A percentile compares a stretch with the other conserved stretches of the same genome.
Conservation (phyloP, 768 basidiomycete genomes). For the Mycena galericulata region DNA sequence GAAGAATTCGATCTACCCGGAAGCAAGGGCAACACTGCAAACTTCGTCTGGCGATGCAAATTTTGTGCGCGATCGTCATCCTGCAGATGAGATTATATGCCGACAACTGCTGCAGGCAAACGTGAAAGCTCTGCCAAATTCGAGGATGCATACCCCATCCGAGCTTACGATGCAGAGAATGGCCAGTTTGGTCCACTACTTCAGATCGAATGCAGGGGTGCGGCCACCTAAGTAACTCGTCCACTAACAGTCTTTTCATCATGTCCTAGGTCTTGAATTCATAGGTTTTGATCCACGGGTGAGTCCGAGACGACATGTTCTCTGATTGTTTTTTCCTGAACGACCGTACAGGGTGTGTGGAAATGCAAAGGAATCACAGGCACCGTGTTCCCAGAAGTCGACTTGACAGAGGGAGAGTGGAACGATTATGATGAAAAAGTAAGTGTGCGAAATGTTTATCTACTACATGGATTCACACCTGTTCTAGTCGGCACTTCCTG, state of each 20-base stretch:
- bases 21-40: conserved; percentile 74
- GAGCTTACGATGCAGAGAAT: conserved; percentile 71
- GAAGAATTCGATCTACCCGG: conserved; percentile 75
- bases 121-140: conserved; percentile 88
- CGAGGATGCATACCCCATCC: conserved; percentile 60
- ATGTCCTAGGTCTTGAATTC: conserved; percentile 76
- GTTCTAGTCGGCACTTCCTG: conserved; percentile 67
- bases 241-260: background rate
- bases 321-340: conserved; percentile 8
- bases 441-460: conserved; percentile 22
- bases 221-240: background rate
- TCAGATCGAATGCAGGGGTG: conserved; percentile 77
- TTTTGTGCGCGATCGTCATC: conserved; percentile 55
- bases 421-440: conserved; percentile 94
- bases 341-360: conserved; percentile 77
- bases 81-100: background rate
- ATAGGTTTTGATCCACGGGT: conserved; percentile 81
- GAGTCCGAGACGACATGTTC: conserved; percentile 30
- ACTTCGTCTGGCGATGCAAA: conserved; percentile 87
- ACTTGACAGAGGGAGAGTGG: conserved; percentile 79
- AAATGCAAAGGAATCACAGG: conserved; percentile 73
- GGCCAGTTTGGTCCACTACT: conserved; percentile 74
- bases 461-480: conserved; percentile 13
- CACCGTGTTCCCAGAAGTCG: conserved; percentile 73
- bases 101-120: conserved; percentile 58